Evolutionary conservation across 2,329 filamentous ascomycete genomes (phyloP).

Genomic region (Aspergillus ibericus): DNA sequence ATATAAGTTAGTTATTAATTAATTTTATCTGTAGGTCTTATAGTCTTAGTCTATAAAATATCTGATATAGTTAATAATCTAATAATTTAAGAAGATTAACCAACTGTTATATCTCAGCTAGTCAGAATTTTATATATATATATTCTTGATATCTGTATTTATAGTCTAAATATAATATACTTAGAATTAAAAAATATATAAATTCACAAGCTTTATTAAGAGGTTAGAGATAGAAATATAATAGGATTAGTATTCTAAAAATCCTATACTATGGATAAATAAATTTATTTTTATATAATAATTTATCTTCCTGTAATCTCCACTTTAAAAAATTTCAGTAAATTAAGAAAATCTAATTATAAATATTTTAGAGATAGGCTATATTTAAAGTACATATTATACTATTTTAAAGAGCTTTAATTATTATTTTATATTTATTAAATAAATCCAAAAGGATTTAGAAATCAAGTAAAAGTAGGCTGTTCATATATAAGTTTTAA

Average conservation of each 20-base stretch:
- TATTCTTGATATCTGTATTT: not conserved
- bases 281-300: not conserved
- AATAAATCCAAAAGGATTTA: not conserved
- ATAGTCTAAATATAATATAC: not conserved
- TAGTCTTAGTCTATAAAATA: not conserved
- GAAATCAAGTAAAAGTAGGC: not conserved
- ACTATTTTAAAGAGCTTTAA: not conserved
- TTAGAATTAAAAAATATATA: not conserved
- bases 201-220: not conserved
- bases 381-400: not conserved
- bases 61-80: not conserved
- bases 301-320: not conserved
- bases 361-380: not conserved
- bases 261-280: not conserved
- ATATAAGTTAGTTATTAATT: not conserved
- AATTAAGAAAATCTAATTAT: not conserved
- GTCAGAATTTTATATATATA: not conserved
- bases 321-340: not conserved
- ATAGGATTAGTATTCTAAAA: not conserved
- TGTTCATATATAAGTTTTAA: not conserved
- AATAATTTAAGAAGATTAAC: not conserved
- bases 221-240: not conserved
- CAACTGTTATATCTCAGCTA: not conserved
- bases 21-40: not conserved
- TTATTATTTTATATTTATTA: not conserved